phyloP scores from a whole-genome alignment of 2,329 filamentous ascomycete genomes.

The Shiraia sp. region DNA sequence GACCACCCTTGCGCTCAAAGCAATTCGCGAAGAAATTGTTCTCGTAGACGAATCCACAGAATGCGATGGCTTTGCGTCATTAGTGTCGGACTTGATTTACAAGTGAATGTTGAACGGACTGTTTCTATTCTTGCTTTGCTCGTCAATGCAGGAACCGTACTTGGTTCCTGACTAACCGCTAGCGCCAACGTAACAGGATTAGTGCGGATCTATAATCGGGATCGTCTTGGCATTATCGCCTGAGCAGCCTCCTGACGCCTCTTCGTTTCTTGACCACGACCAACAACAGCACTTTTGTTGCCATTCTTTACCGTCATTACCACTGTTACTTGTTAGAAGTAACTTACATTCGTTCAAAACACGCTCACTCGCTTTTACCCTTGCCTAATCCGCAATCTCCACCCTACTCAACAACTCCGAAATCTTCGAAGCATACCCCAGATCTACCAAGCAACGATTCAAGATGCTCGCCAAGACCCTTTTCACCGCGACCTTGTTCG shows the following conservation, averaged over 20 bases:
- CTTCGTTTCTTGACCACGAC: slow-evolving; percentile 1
- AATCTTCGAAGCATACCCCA: background rate
- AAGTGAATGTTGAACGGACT: slow-evolving; percentile 1
- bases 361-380: slow-evolving; percentile 5
- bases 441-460: slow-evolving; percentile 7
- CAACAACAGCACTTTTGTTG: background rate
- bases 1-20: background rate
- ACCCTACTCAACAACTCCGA: background rate
- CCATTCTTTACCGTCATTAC: slow-evolving; percentile 4
- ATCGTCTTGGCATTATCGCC: background rate
- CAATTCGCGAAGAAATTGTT: slow-evolving; percentile 2
- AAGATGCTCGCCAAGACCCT: slow-evolving; percentile 36
- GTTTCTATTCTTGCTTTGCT: slow-evolving; percentile 6
- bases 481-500: slow-evolving; percentile 30
- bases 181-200: slow-evolving; percentile 10
- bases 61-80: background rate
- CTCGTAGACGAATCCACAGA: slow-evolving; percentile 2
- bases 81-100: too few species aligned
- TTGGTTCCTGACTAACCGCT: slow-evolving; percentile 22
- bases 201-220: slow-evolving; percentile 1
- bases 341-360: slow-evolving; percentile 8
- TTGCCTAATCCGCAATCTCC: background rate
- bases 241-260: background rate
- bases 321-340: background rate
- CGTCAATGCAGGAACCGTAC: slow-evolving; percentile 3